These are phyloP conservation scores for Mycena latifolia DNA, from an alignment of 768 basidiomycete species.

Conservation along the genomic window DNA sequence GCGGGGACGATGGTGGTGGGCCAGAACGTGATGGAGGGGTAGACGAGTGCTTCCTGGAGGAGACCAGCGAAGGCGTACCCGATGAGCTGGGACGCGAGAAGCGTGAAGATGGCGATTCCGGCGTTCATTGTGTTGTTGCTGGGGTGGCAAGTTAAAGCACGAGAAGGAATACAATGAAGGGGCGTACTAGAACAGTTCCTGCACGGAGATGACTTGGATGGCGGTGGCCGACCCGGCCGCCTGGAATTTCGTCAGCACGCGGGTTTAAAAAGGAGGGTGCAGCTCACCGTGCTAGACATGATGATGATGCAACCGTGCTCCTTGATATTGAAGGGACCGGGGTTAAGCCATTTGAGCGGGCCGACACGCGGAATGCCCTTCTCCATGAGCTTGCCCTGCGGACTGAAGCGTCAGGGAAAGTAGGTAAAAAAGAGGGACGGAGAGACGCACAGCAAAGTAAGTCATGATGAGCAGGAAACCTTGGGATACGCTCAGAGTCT, in stretches of 20 bases:
- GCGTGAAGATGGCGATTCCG: constrained; percentile 44
- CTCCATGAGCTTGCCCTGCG: constrained; percentile 27
- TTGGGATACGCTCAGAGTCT: constrained; percentile 48
- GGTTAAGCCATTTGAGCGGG: constrained; percentile 26
- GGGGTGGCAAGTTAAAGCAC: constrained; percentile 15
- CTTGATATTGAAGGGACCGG: constrained; percentile 29
- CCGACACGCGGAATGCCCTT: constrained; percentile 22
- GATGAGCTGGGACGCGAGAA: constrained; percentile 43
- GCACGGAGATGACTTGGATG: constrained; percentile 49
- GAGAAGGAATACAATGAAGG: constrained; percentile 17
- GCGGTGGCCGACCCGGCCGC: constrained; percentile 47
- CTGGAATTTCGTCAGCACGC: constrained; percentile 45
- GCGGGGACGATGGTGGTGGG: constrained; percentile 40
- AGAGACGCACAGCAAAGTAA: constrained; percentile 49
- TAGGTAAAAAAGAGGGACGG: constrained; percentile 40
- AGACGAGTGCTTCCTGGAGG: constrained; percentile 40
- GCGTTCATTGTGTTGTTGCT: constrained; percentile 43
- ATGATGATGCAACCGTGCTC: constrained; percentile 28
- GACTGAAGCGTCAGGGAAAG: constrained; percentile 39
- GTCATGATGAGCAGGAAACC: constrained; percentile 48
- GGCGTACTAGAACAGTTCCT: constrained; percentile 42
- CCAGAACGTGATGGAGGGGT: constrained; percentile 38
- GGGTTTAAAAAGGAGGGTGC: too few species aligned
- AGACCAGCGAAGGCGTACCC: constrained; percentile 47
- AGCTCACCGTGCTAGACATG: constrained; percentile 29